These are phyloP conservation scores for Amanita jacksonii DNA, from an alignment of 768 basidiomycete species.

Conservation along the genomic window DNA sequence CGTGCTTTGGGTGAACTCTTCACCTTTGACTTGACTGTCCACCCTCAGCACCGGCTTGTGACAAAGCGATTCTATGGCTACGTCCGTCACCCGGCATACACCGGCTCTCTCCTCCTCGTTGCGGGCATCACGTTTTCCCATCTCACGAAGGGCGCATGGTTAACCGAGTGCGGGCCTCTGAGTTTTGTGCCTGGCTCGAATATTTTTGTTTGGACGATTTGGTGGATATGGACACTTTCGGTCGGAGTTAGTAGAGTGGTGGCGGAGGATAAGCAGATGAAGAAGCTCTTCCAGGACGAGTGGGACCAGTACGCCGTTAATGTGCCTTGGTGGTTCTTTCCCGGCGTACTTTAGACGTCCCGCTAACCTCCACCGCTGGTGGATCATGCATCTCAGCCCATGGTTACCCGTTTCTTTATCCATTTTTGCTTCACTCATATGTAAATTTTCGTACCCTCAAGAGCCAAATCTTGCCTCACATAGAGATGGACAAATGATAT, in stretches of 20 bases:
- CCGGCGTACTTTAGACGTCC: conserved; percentile 27
- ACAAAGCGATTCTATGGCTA: conserved; percentile 40
- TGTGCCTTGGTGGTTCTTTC: conserved; percentile 43
- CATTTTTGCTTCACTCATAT: too few relatives aligned
- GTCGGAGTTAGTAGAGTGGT: conserved; percentile 38
- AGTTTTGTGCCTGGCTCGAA: conserved; percentile 14
- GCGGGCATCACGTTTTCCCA: conserved; percentile 37
- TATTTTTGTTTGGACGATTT: conserved; percentile 25
- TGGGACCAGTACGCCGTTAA: conserved; percentile 38
- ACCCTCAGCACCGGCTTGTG: conserved; percentile 40
- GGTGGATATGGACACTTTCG: conserved; percentile 42
- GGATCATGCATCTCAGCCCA: too few relatives aligned
- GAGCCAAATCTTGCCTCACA: too few relatives aligned
- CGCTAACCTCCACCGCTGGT: too few relatives aligned
- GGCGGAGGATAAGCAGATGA: conserved; percentile 43
- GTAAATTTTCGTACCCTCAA: too few relatives aligned
- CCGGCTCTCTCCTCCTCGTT: conserved; percentile 41
- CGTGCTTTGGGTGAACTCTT: conserved; percentile 42
- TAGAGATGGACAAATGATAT: too few relatives aligned
- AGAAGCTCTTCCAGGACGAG: conserved; percentile 32
- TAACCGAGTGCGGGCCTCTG: conserved; percentile 32
- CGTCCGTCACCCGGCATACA: conserved; percentile 49
- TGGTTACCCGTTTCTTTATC: too few relatives aligned
- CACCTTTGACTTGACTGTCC: conserved; percentile 50
- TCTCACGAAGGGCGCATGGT: conserved; percentile 36